phyloP scores from a whole-genome alignment of 352 stramenopile genomes.

The Phytophthora hibernalis region DNA sequence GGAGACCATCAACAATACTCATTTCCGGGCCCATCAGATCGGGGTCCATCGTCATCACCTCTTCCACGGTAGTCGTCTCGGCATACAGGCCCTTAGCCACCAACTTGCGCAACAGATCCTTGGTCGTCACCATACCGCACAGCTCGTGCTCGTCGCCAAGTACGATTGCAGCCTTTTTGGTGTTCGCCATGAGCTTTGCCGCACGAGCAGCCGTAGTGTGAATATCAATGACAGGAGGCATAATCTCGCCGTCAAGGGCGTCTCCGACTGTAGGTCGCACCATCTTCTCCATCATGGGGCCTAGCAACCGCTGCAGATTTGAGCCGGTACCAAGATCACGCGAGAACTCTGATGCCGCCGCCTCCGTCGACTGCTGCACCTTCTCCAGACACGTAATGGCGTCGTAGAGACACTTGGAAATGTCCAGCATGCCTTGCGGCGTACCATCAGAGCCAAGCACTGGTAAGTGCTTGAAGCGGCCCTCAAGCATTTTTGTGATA shows the following conservation, averaged over 20 bases:
- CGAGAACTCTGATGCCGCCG: conserved; percentile 80
- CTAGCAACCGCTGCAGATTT: conserved; percentile 75
- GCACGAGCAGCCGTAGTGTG: conserved; percentile 75
- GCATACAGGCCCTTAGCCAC: conserved; percentile 84
- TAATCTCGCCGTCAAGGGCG: conserved; percentile 82
- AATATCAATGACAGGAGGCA: conserved; percentile 78
- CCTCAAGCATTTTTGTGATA: conserved; percentile 91
- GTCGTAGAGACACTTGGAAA: conserved; percentile 91
- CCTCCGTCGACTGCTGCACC: conserved; percentile 87
- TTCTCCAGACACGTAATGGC: conserved; percentile 89
- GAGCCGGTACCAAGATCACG: conserved; percentile 75
- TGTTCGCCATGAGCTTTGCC: conserved; percentile 86
- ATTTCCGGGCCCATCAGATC: conserved; percentile 77
- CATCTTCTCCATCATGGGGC: conserved; percentile 92
- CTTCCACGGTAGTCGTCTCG: conserved; percentile 77
- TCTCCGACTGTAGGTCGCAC: conserved; percentile 83
- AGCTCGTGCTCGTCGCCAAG: conserved; percentile 70
- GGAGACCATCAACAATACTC: conserved; percentile 86
- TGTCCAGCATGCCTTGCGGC: conserved; percentile 88
- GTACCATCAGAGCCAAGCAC: conserved; percentile 76
- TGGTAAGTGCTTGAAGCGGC: conserved; percentile 88
- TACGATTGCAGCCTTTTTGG: conserved; percentile 88
- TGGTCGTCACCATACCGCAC: conserved; percentile 86
- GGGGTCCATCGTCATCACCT: conserved; percentile 88
- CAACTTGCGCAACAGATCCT: conserved; percentile 87